A percentile compares a stretch with the other conserved stretches of the same genome.
phyloP scores from a whole-genome alignment of 2,329 filamentous ascomycete species.

The Ophiognomonia clavigignenti-juglandacearum region DNA sequence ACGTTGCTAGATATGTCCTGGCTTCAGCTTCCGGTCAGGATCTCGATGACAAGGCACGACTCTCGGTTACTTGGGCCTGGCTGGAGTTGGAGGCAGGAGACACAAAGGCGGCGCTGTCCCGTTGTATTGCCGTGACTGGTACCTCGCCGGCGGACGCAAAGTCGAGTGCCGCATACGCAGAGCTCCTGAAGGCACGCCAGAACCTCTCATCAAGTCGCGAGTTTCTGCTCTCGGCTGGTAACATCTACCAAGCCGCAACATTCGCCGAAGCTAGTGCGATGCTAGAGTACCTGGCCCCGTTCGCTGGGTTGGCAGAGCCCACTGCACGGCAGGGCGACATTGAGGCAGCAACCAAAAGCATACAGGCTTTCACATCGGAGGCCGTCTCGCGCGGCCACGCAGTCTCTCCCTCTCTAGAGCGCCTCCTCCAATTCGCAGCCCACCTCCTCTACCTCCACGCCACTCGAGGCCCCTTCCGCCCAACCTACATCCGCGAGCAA shows the following conservation, averaged over 20 bases:
- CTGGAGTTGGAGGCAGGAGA: slow-evolving; percentile 48
- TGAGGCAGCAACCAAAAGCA: slow-evolving; percentile 38
- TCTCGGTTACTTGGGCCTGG: slow-evolving; percentile 65
- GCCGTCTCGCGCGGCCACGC: slow-evolving; percentile 33
- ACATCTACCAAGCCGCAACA: slow-evolving; percentile 43
- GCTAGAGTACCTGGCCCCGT: slow-evolving; percentile 58
- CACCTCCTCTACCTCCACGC: slow-evolving; percentile 64
- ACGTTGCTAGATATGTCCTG: slow-evolving; percentile 61
- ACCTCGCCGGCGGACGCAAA: slow-evolving; percentile 10
- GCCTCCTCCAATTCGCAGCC: slow-evolving; percentile 63
- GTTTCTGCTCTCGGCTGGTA: slow-evolving; percentile 47
- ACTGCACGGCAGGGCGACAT: slow-evolving; percentile 50
- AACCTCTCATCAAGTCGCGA: slow-evolving; percentile 50
- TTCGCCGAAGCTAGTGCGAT: slow-evolving; percentile 61
- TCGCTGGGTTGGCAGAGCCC: slow-evolving; percentile 36
- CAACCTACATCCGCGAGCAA: slow-evolving; percentile 57
- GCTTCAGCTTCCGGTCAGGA: slow-evolving; percentile 52
- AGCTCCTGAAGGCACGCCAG: slow-evolving; percentile 50
- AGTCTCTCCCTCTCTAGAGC: slow-evolving; percentile 46
- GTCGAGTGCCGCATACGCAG: slow-evolving; percentile 16
- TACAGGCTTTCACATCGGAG: slow-evolving; percentile 37
- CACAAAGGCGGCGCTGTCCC: slow-evolving; percentile 28
- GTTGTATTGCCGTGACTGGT: slow-evolving; percentile 25
- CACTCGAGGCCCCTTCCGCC: slow-evolving; percentile 56
- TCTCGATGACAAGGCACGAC: slow-evolving; percentile 39